Percentiles rank a stretch among this genome's conserved stretches.
Evolutionary conservation across 768 basidiomycete genomes (phyloP).

Genomic region (Russula sp.): DNA sequence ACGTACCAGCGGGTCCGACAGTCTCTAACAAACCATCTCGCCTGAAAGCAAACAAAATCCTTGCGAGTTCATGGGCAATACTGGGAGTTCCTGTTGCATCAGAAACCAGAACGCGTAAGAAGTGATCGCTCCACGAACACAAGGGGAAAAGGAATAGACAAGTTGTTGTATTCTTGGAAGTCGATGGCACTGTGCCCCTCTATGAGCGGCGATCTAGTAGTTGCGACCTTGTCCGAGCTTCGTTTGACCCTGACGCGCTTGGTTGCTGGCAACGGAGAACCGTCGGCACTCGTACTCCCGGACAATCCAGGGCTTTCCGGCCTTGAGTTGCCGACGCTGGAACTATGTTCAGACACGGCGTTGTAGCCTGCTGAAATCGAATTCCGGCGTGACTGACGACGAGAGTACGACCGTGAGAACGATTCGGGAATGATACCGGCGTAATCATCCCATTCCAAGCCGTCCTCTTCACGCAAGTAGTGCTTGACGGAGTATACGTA

Average conservation of each 20-base stretch:
- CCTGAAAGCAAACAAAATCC: conserved; percentile 68
- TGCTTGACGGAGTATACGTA: conserved; percentile 75
- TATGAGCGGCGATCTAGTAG: conserved; percentile 61
- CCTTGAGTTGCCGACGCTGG: conserved; percentile 24
- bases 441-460: conserved; percentile 66
- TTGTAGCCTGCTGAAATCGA: conserved; percentile 41
- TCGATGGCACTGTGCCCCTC: conserved; percentile 55
- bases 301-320: conserved; percentile 13
- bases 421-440: conserved; percentile 60
- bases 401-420: conserved; percentile 44
- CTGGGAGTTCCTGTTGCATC: conserved; percentile 39
- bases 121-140: conserved; percentile 48
- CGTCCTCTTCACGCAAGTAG: conserved; percentile 83
- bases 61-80: conserved; percentile 77
- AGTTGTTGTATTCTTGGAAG: conserved; percentile 50
- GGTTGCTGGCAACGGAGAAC: conserved; percentile 32
- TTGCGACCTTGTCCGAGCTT: conserved; percentile 55
- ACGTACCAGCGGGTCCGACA: conserved; percentile 80
- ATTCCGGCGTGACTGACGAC: conserved; percentile 34
- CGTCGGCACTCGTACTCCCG: conserved; percentile 14
- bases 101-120: neutral
- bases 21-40: conserved; percentile 82
- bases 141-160: conserved; percentile 70
- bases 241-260: conserved; percentile 70
- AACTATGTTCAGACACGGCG: conserved; percentile 27